phyloP scores from a whole-genome alignment of 2,329 filamentous ascomycete species.

The Plenodomus biglobosus region DNA sequence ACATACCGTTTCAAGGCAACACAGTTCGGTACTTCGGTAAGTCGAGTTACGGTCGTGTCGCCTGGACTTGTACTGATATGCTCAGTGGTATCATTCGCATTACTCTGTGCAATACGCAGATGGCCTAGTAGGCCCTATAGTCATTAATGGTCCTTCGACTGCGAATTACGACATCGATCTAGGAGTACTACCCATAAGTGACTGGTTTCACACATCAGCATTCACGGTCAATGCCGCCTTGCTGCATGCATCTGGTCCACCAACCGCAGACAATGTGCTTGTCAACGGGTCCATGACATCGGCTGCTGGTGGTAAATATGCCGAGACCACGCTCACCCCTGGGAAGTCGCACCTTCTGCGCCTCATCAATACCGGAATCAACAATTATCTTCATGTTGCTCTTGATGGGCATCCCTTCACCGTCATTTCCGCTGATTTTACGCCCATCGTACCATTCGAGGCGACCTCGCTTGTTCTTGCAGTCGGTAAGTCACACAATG shows the following conservation, averaged over 20 bases:
- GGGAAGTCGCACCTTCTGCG: slow-evolving; percentile 51
- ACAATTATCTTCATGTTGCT: slow-evolving; percentile 26
- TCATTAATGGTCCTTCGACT: slow-evolving; percentile 47
- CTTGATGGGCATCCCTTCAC: slow-evolving; percentile 45
- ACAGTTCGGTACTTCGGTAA: slow-evolving; percentile 39
- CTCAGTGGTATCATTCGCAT: slow-evolving; percentile 51
- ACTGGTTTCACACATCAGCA: slow-evolving; percentile 35
- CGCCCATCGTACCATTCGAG: slow-evolving; percentile 48
- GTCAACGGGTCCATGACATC: slow-evolving; percentile 60
- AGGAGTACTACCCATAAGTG: slow-evolving; percentile 45
- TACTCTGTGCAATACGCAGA: slow-evolving; percentile 48
- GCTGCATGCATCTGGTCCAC: slow-evolving; percentile 44
- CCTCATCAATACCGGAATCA: slow-evolving; percentile 44
- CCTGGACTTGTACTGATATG: slow-evolving; percentile 32
- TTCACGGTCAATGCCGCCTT: slow-evolving; percentile 37
- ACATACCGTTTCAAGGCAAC: slow-evolving; percentile 41
- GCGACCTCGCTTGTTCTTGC: slow-evolving; percentile 40
- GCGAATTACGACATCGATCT: slow-evolving; percentile 49
- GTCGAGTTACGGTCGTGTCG: background rate
- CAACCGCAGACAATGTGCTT: slow-evolving; percentile 51
- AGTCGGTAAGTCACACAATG: slow-evolving; percentile 34
- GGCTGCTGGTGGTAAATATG: slow-evolving; percentile 33
- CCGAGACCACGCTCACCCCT: slow-evolving; percentile 37
- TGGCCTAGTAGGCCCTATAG: slow-evolving; percentile 45
- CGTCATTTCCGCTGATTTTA: slow-evolving; percentile 49